These are phyloP conservation scores for Cercis canadensis DNA, from an alignment of 306 rosid species.

Conservation along the genomic window DNA sequence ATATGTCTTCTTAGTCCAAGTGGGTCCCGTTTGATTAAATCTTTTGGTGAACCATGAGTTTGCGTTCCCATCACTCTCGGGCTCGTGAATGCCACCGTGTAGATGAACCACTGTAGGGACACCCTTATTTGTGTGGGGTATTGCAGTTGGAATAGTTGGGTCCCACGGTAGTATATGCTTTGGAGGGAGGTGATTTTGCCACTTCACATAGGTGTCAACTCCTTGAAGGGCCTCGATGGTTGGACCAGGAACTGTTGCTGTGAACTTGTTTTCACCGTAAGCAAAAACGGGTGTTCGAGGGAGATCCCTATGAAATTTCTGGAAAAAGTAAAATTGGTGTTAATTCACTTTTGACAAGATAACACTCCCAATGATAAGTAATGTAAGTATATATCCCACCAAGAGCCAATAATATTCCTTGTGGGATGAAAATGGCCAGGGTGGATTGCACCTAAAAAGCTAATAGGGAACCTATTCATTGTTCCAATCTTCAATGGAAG, in stretches of 20 bases:
- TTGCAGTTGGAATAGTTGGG: constrained; percentile 71
- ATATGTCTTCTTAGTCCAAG: constrained; percentile 55
- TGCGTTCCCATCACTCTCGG: constrained; percentile 72
- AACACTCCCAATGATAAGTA: no score
- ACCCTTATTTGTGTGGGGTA: constrained; percentile 43
- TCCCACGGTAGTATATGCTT: constrained; percentile 87
- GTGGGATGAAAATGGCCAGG: background rate
- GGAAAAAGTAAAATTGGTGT: background rate
- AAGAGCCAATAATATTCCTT: no score
- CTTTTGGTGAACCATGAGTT: constrained; percentile 67
- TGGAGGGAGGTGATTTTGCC: constrained; percentile 75
- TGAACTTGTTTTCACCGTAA: constrained; percentile 46
- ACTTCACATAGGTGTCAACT: constrained; percentile 58
- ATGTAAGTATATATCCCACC: no score
- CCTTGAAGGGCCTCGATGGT: constrained; percentile 70
- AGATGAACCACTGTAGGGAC: constrained; percentile 85
- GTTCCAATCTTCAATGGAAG: background rate
- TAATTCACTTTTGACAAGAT: no score
- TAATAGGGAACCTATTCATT: background rate
- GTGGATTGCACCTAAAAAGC: background rate
- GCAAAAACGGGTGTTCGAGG: constrained; percentile 74
- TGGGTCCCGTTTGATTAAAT: constrained; percentile 53
- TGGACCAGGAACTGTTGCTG: constrained; percentile 84
- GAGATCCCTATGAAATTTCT: constrained; percentile 86
- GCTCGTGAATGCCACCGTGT: constrained; percentile 72